Percentiles rank a stretch among this genome's conserved stretches.
phyloP scores from a whole-genome alignment of 2,329 filamentous ascomycete genomes.

The Volutella citrinella region DNA sequence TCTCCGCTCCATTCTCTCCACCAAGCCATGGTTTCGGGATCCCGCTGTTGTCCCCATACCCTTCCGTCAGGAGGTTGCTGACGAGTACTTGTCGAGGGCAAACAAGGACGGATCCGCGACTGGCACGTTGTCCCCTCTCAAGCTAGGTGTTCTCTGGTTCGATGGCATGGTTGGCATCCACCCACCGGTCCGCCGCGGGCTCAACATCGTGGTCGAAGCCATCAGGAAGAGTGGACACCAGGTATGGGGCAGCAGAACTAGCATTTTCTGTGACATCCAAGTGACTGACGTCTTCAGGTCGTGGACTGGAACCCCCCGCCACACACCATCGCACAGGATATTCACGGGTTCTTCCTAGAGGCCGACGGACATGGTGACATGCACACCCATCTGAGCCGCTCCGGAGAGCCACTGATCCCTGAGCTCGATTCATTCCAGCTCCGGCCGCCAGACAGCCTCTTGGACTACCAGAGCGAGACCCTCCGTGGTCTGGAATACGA shows the following conservation, averaged over 20 bases:
- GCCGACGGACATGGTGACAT: slow-evolving; percentile 35
- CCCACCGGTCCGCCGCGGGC: slow-evolving; percentile 51
- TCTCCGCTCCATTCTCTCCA: slow-evolving; percentile 53
- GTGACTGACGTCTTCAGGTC: slow-evolving; percentile 12
- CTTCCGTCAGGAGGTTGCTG: slow-evolving; percentile 51
- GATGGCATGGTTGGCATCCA: slow-evolving; percentile 50
- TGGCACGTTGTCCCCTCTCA: slow-evolving; percentile 34
- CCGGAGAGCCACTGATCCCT: slow-evolving; percentile 50
- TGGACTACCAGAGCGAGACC: slow-evolving; percentile 43
- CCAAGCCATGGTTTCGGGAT: slow-evolving; percentile 64
- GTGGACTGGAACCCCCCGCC: too few species aligned
- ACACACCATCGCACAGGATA: slow-evolving; percentile 2
- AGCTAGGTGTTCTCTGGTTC: slow-evolving; percentile 52
- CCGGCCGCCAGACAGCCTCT: slow-evolving; percentile 21
- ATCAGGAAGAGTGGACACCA: slow-evolving; percentile 37
- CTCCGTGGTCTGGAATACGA: slow-evolving; percentile 53
- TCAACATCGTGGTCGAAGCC: slow-evolving; percentile 2
- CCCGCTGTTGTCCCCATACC: slow-evolving; percentile 64
- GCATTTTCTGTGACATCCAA: slow-evolving; percentile 10
- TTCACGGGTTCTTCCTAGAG: slow-evolving; percentile 29
- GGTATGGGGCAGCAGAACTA: slow-evolving; percentile 32
- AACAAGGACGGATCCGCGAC: neutral
- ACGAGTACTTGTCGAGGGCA: slow-evolving; percentile 35
- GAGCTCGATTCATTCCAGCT: slow-evolving; percentile 36
- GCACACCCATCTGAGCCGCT: slow-evolving; percentile 46